A percentile compares a stretch with the other conserved stretches of the same genome.
Conservation (phyloP, 163 green algal genomes). For the Picocystis sp. region DNA sequence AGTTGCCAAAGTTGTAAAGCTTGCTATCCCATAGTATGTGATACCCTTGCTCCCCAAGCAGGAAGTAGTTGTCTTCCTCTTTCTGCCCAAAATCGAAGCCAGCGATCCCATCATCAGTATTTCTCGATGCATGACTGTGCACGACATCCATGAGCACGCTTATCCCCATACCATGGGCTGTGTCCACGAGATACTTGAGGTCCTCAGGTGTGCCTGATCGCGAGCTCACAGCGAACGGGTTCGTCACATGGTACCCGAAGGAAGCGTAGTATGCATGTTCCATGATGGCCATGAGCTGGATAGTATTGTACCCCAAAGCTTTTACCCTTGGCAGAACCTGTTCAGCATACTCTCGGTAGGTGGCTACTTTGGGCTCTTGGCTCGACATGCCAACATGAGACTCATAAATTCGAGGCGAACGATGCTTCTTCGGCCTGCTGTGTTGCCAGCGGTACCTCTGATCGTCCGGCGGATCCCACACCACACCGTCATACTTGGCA, state of each 20-base stretch:
- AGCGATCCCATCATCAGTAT: constrained; percentile 82
- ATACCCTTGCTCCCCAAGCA: constrained; percentile 60
- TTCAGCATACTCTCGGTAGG: constrained; percentile 45
- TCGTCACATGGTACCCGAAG: constrained; percentile 98
- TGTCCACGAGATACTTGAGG: constrained; percentile 87
- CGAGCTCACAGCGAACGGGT: constrained; percentile 62
- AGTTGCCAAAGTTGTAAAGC: constrained; percentile 81
- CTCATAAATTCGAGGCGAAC: constrained; percentile 81
- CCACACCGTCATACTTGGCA: constrained; percentile 64
- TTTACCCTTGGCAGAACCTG: constrained; percentile 77
- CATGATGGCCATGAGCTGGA: constrained; percentile 96
- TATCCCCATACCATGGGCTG: constrained; percentile 70
- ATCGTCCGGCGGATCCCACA: constrained; percentile 53
- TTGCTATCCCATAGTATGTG: constrained; percentile 73
- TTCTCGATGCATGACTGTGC: constrained; percentile 69
- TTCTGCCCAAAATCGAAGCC: constrained; percentile 69
- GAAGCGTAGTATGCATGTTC: constrained; percentile 73
- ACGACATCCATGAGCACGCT: constrained; percentile 92
- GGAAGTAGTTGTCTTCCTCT: constrained; percentile 55
- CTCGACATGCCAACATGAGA: constrained; percentile 88
- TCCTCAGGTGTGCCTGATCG: constrained; percentile 75
- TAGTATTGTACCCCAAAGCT: constrained; percentile 72
- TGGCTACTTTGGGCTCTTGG: constrained; percentile 50
- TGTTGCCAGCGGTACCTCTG: constrained; percentile 21
- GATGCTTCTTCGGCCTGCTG: constrained; percentile 44